Evolutionary conservation across 331 rosid species (phyloP), one percentile per base, ranked within the genome.

Genomic region (Acacia pycnantha): DNA sequence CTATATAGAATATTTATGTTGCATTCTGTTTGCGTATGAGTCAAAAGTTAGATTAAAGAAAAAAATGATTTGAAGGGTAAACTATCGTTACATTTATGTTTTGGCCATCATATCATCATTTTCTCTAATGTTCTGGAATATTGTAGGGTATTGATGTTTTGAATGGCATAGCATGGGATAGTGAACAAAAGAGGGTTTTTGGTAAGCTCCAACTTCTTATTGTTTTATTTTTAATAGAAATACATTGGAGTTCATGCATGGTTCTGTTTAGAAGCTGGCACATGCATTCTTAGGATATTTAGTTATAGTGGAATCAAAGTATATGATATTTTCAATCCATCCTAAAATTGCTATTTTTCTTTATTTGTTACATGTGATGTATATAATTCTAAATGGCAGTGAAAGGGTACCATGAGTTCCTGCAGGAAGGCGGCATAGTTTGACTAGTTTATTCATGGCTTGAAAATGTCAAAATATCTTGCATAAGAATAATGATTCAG

Each of bases 131-230:
- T 48, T 83, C 24, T 50, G 54, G n/a, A 46, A 68, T 70, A 71
- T 74, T 79, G 54, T 54, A 95, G 97, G 89, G 5, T 47, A 84
- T 90, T 79, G 97, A 93, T 84, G 98, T 92, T 81, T 85, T 93
- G 79, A 95, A 95, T 73, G 99, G 99, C 85, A 95, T 95, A 85
- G 99, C 99, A 66, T 95, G 98, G 98, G 99, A 95, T 70, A 69
- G 77, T 16, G 47, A 68, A 62, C 86, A 77, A 67, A 70, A 90
- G 41, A 90, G 98, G 19, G 81, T 93, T 70, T 92, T 92, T 43
- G 98, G 99, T 95, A 85, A 85, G 94, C 62, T 72, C 74, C 31
- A 19, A 24, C 4, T n/a, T 4, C n/a, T 77, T 48, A 56, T 37
- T 78, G 19, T 58, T 6, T 70, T 69, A n/a, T 43, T 70, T 48